These are phyloP conservation scores for Backusella mclennaniae DNA, from an alignment of 192 early-diverging fungal genomes.

Conservation along the genomic window DNA sequence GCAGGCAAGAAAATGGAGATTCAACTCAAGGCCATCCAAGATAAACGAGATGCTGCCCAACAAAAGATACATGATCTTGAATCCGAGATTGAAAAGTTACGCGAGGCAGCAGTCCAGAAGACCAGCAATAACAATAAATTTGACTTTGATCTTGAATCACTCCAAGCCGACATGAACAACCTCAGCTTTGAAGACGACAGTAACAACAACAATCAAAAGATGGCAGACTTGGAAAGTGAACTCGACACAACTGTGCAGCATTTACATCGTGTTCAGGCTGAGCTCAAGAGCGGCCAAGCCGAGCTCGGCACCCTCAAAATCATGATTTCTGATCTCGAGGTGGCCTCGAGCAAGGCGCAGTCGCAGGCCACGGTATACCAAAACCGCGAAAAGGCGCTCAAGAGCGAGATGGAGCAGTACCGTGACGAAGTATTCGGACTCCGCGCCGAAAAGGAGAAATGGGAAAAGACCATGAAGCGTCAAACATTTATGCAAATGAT, in stretches of 20 bases:
- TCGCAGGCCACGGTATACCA: slow-evolving; percentile 1
- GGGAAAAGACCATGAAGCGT: slow-evolving; percentile 40
- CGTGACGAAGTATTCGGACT: slow-evolving; percentile 17
- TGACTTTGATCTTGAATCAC: slow-evolving; percentile 1
- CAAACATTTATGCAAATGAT: slow-evolving; percentile 39
- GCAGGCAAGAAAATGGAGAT: slow-evolving; percentile 29
- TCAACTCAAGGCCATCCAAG: slow-evolving; percentile 23
- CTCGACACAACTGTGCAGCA: neutral
- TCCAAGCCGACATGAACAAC: slow-evolving; percentile 12
- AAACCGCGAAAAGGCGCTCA: slow-evolving; percentile 19
- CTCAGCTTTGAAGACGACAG: slow-evolving; percentile 9
- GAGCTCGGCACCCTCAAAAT: slow-evolving; percentile 9
- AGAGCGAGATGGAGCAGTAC: slow-evolving; percentile 34
- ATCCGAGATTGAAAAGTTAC: neutral
- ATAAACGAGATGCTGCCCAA: slow-evolving; percentile 15
- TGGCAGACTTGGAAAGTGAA: slow-evolving; percentile 8
- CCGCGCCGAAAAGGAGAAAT: slow-evolving; percentile 34
- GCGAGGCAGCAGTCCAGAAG: neutral
- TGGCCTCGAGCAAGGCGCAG: slow-evolving; percentile 28
- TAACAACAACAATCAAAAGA: neutral
- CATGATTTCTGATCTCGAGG: slow-evolving; percentile 32
- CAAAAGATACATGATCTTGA: neutral
- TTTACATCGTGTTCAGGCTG: neutral
- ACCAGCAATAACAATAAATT: neutral
- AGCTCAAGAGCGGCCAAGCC: neutral